A percentile compares a stretch with the other conserved stretches of the same genome.
phyloP scores from a whole-genome alignment of 768 basidiomycete species.

The Cytidiella melzeri region DNA sequence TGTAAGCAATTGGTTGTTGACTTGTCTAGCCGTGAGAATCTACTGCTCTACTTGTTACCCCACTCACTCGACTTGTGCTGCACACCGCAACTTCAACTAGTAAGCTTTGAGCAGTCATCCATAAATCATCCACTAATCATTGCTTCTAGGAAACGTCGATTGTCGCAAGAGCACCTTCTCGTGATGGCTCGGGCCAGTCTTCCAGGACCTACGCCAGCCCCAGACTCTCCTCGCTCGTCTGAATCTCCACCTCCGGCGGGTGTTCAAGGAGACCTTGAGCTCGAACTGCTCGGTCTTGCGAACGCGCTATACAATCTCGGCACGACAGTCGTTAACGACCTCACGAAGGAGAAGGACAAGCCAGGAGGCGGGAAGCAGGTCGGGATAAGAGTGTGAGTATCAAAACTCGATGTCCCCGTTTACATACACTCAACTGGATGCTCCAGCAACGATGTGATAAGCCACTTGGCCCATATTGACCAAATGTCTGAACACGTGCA shows the following conservation, averaged over 20 bases:
- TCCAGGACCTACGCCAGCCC: slow-evolving; percentile 29
- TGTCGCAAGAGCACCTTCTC: no score
- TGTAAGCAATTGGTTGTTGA: no score
- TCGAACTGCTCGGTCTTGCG: slow-evolving; percentile 70
- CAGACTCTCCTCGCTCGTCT: slow-evolving; percentile 65
- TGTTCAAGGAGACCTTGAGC: slow-evolving; percentile 65
- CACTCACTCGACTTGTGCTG: no score
- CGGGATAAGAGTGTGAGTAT: slow-evolving; percentile 63
- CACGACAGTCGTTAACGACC: slow-evolving; percentile 78
- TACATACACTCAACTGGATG: background rate
- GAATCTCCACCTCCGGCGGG: slow-evolving; percentile 69
- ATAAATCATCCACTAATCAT: no score
- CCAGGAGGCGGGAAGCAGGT: slow-evolving; percentile 69
- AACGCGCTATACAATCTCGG: slow-evolving; percentile 77
- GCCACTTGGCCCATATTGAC: slow-evolving; percentile 61
- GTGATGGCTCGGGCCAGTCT: slow-evolving; percentile 11
- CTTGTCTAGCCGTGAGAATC: no score
- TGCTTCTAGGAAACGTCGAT: no score
- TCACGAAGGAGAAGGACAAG: slow-evolving; percentile 73
- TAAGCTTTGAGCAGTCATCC: no score
- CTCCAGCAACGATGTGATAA: slow-evolving; percentile 66
- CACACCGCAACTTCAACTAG: no score
- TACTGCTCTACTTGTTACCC: no score
- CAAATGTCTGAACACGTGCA: slow-evolving; percentile 55
- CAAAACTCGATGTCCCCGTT: background rate